phyloP scores from a whole-genome alignment of 768 basidiomycete species.

The Tephrocybe sp. region DNA sequence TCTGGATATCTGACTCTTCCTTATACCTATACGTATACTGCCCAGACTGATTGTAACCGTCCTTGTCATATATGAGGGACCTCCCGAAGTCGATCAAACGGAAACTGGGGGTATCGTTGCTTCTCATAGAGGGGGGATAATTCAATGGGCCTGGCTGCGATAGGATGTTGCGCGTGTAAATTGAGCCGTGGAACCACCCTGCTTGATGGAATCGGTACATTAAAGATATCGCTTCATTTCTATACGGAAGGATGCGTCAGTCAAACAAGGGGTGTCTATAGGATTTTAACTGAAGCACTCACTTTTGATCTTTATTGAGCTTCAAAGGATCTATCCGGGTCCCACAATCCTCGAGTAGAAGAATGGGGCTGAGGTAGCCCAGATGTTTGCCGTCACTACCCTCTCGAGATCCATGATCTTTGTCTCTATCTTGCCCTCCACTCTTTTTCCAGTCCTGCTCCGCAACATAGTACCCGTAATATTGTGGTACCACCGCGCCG shows the following conservation, averaged over 20 bases:
- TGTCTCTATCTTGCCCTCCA: conserved; percentile 2
- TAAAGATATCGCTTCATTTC: conserved; percentile 40
- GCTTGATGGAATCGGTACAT: conserved; percentile 31
- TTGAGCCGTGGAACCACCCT: conserved; percentile 35
- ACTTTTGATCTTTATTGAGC: conserved; percentile 37
- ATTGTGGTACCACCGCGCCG: conserved; percentile 56
- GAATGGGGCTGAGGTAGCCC: conserved; percentile 35
- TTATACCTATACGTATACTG: no score
- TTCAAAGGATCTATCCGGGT: conserved; percentile 17
- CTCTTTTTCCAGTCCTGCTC: conserved; percentile 6
- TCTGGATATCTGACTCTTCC: no score
- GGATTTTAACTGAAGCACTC: conserved; percentile 3
- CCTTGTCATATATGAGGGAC: conserved; percentile 5
- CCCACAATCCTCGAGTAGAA: conserved; percentile 44
- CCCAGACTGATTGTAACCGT: no score
- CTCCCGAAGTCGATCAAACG: conserved; percentile 42
- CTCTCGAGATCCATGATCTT: neutral
- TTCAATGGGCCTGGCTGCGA: conserved; percentile 30
- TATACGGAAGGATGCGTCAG: no score
- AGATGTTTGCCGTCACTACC: no score
- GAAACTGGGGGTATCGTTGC: conserved; percentile 27
- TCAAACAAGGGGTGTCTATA: neutral
- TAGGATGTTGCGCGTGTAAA: conserved; percentile 37
- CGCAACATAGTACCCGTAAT: conserved; percentile 55
- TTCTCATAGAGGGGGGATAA: conserved; percentile 12